phyloP scores from a whole-genome alignment of 441 rosid species.

The Euphorbia schlechtendalii region DNA sequence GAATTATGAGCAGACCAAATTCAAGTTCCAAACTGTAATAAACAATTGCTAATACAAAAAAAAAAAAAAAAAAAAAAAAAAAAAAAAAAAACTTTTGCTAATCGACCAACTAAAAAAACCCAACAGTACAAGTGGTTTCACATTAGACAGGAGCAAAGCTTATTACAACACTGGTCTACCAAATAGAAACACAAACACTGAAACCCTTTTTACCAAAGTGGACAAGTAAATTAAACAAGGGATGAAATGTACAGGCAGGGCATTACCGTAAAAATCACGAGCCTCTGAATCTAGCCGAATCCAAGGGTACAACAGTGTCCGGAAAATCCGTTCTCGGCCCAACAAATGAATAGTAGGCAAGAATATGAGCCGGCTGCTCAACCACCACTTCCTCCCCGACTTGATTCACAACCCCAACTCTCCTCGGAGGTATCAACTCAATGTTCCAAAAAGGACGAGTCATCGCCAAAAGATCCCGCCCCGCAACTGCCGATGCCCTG shows the following conservation, averaged over 20 bases:
- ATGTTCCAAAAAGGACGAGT: conserved; percentile 92
- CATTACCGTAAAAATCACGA: no score
- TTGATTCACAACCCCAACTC: conserved; percentile 22
- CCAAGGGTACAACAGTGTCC: conserved; percentile 45
- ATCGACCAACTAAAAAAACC: conserved; percentile 9
- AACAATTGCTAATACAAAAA: background rate
- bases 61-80: no score
- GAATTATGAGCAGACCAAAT: background rate
- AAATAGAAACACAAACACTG: conserved; percentile 16
- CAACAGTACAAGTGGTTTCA: no score
- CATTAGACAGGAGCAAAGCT: no score
- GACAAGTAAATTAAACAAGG: no score
- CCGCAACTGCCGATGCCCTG: conserved; percentile 35
- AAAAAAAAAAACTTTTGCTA: no score
- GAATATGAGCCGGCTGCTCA: conserved; percentile 78
- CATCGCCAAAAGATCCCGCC: conserved; percentile 57
- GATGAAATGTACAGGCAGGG: no score
- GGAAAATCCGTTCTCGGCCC: conserved; percentile 88
- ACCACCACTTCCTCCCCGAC: conserved; percentile 26
- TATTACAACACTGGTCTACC: no score
- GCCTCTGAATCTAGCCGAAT: conserved; percentile 30
- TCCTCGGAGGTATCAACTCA: conserved; percentile 69
- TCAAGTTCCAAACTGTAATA: conserved; percentile 8
- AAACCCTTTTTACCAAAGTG: conserved; percentile 21
- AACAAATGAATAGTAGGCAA: conserved; percentile 86